Evolutionary conservation across 768 basidiomycete species (phyloP), one percentile per base, ranked within the genome.

Genomic region (Megacollybia marginata): DNA sequence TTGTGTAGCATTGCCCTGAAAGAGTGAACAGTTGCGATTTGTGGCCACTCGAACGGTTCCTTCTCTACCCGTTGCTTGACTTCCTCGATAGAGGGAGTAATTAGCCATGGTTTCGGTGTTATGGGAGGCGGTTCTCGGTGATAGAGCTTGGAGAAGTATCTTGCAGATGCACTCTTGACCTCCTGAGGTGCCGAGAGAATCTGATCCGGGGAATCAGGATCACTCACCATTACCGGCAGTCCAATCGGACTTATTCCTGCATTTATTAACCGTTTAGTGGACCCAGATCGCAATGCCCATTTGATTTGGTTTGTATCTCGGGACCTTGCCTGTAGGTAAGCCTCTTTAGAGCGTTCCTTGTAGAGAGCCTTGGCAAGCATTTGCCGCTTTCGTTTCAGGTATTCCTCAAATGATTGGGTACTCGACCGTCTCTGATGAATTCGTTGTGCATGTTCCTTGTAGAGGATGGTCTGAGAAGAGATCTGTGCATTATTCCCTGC

Each of bases 71-170:
- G 2, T 6, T 28, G 23, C 6, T 28, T 28, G 6, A 62, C 65
- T 1, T n/a, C n/a, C n/a, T 63, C 54, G 9, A 63, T 53, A 0
- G 61, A 54, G 0, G 52, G 57, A 1, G 62, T 58, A 0, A 44
- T 50, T 32, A 65, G 23, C 62, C 62, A 66, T 1, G 60, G 62
- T 32, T 65, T 65, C 0, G 45, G 44, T 20, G 53, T 50, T 9
- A 36, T 15, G 0, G 58, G 58, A 2, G 52, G 49, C 2, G 46
- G 43, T 1, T 33, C 13, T 10, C 35, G 49, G 1, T 48, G 20
- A 44, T 59, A 62, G 0, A 64, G 55, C 1, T 40, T 31, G 3
- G 50, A 36, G 32, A 58, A 60, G 38, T 64, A 62, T 10, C 56
- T 28, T 13, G 51, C 48, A 0, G 55, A 53, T 2, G 48, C 23